Evolutionary conservation across 2,329 filamentous ascomycete genomes (phyloP), one percentile per base, ranked within the genome.

Genomic region (Aaosphaeria pasadenensis): DNA sequence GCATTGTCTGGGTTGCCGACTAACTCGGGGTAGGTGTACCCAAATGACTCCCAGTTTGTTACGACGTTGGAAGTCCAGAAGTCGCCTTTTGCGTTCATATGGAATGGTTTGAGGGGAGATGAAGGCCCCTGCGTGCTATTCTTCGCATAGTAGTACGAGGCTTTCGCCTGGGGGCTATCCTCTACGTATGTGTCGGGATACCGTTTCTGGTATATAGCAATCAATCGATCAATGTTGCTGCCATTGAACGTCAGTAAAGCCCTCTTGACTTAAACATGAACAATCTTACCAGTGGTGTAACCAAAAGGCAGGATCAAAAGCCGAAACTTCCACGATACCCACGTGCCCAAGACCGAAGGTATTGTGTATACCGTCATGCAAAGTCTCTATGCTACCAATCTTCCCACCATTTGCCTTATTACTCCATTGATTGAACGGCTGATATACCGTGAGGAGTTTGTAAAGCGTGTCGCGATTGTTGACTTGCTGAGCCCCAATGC

Each of bases 271-370:
- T 31, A 28, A 7, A 9, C 11, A 24, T 17, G 13, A 13, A 13
- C 11, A 7, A n/a, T 11, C 40, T 35, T 50, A 60, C 56, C 53
- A 55, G 31, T 67, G 64, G 49, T 67, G 64, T 7, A 67, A 59
- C 62, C 63, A 67, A 43, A 67, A 67, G 1, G 64, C 49, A 1
- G 64, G 61, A 44, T 67, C 64, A 29, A 60, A 67, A 5, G 64
- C 62, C 5, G 64, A 64, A 4, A 59, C 55, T 39, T 65, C 62
- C 4, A 60, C 48, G 13, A 66, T 64, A 5, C 64, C 63, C 61
- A 67, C 67, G 28, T 67, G 57, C 1, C 86, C 85, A 6, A 64
- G 46, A 1, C 63, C 62, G 30, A 67, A 66, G 4, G 53, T 49
- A 24, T 61, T 66, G 42, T 67, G 64, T 13, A 67, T 47, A 7